Conservation (phyloP, 73 alveolate species). For the Tetrahymena malaccensis region DNA sequence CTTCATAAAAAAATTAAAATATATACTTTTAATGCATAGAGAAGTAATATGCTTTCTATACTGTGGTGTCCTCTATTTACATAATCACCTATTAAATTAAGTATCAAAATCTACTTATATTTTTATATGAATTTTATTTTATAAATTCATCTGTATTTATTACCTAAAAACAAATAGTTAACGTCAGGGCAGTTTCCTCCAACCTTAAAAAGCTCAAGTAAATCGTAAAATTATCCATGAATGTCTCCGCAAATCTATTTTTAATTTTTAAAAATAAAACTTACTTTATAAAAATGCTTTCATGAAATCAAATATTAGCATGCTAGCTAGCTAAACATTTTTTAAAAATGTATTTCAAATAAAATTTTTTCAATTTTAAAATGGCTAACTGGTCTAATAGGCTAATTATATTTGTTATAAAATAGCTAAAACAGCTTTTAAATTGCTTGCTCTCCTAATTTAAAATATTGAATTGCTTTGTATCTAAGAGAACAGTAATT, state of each 20-base stretch:
- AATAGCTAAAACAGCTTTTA: too few relatives aligned
- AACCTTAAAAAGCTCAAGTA: conserved; percentile 71
- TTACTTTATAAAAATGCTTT: too few relatives aligned
- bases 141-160: not conserved
- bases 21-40: conserved; percentile 74
- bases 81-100: conserved; percentile 71
- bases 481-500: not conserved
- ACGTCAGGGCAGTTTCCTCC: conserved; percentile 85
- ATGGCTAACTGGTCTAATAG: too few relatives aligned
- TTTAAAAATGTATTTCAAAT: too few relatives aligned
- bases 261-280: not conserved
- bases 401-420: too few relatives aligned
- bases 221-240: conserved; percentile 73
- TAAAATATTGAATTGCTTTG: not conserved
- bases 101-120: not conserved
- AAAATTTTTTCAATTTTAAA: too few relatives aligned
- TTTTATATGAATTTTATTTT: not conserved
- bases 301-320: too few relatives aligned
- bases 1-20: conserved; percentile 36
- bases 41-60: conserved; percentile 79
- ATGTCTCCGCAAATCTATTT: conserved; percentile 50
- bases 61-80: conserved; percentile 90
- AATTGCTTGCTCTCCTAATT: not conserved
- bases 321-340: too few relatives aligned
- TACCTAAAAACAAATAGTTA: conserved; percentile 61